These are phyloP conservation scores for Pterocarpus macrocarpus DNA, from an alignment of 306 rosid species.

Conservation along the genomic window DNA sequence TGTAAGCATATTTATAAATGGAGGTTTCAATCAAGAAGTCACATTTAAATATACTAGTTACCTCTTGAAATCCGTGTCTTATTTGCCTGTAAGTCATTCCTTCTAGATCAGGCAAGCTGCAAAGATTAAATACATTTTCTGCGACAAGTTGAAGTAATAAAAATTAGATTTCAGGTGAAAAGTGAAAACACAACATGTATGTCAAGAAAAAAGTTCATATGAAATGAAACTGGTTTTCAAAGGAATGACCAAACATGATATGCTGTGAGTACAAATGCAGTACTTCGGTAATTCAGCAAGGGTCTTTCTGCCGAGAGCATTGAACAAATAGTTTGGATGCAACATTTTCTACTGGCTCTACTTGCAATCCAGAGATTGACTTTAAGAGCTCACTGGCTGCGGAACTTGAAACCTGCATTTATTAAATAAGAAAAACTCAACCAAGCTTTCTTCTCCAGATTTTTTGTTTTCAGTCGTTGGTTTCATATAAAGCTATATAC, in stretches of 20 bases:
- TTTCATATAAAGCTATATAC: slow-evolving; percentile 51
- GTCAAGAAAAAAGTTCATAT: not conserved
- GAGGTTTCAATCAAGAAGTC: slow-evolving; percentile 34
- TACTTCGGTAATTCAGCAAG: slow-evolving; percentile 93
- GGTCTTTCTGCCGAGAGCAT: slow-evolving; percentile 98
- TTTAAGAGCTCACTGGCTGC: slow-evolving; percentile 81
- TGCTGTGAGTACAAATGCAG: slow-evolving; percentile 31
- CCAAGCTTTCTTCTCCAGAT: slow-evolving; percentile 11
- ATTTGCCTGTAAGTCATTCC: slow-evolving; percentile 77
- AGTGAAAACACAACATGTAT: not conserved
- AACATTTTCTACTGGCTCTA: slow-evolving; percentile 91
- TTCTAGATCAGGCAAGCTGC: slow-evolving; percentile 68
- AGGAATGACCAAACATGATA: slow-evolving; percentile 28
- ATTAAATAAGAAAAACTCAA: slow-evolving; percentile 46
- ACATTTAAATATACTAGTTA: slow-evolving; percentile 48
- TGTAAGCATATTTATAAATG: slow-evolving; percentile 26
- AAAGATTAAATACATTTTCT: slow-evolving; percentile 92
- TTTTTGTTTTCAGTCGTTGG: not conserved
- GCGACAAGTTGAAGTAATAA: slow-evolving; percentile 52
- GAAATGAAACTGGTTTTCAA: too few species aligned
- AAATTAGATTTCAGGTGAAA: slow-evolving; percentile 34
- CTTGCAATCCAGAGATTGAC: slow-evolving; percentile 88
- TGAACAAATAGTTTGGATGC: slow-evolving; percentile 96
- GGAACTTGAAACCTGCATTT: slow-evolving; percentile 88
- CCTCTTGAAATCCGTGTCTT: slow-evolving; percentile 75